Evolutionary conservation across 768 basidiomycete genomes (phyloP), one percentile per base, ranked within the genome.

Genomic region (Crucibulum laeve): DNA sequence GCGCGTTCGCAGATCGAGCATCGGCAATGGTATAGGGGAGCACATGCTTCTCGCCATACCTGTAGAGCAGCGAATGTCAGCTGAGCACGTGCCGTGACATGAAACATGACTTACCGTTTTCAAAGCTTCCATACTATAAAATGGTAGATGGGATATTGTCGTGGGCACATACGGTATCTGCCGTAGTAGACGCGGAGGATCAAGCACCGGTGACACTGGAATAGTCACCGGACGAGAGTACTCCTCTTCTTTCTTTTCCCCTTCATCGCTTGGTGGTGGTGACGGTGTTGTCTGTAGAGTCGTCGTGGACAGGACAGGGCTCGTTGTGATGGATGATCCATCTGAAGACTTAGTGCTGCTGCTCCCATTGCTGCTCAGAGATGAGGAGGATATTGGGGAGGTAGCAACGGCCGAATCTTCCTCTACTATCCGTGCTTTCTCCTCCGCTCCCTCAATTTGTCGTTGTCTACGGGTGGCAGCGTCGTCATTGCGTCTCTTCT

Each of bases 241-340:
- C 18, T 44, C 34, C 18, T 38, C 32, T 30, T 61, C 61, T 3
- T 64, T 61, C 42, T 67, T 70, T 46, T 65, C 66, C 15, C 56
- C 63, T 5, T 52, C 55, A 17, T 50, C 51, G 13, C 55, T 57
- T 2, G 85, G 85, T 0, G 84, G 81, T 0, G 86, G 86, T 1
- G 82, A 84, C 0, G 86, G 86, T 5, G 86, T 87, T n/a, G 86
- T 89, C 48, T 82, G 81, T 23, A 88, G 55, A 5, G 86, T 89
- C 5, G 82, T 77, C 1, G 84, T 83, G 10, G 84, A 86, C 21
- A 87, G 56, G 3, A 87, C 84, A 0, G 86, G 87, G 50, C 84
- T 87, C 15, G 86, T 87, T 32, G 61, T 47, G 59, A 53, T 63
- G 17, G 82, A 80, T 4, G 80, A 82, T 5, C 67, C 71, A 39